Base-by-base conservation (phyloP, 805 yeast species). In the Candida yuanshanica region DNA sequence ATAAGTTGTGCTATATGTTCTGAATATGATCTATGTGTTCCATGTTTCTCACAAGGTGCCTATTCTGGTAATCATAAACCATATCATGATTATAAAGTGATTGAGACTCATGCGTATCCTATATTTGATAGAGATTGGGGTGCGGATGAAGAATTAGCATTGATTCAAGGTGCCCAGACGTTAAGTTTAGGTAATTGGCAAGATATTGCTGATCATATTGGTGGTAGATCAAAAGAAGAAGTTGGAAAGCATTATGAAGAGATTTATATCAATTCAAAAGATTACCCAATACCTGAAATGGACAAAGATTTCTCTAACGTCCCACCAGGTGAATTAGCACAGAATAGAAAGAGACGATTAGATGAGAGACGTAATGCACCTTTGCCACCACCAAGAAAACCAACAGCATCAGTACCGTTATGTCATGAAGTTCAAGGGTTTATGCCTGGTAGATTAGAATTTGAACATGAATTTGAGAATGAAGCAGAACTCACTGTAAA, bases 391-490 rank as follows among this genome's bases (percentile, higher is more conserved):
- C 90, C 89, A 39, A 78, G 81, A 46, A 93, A 91, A 59, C 88
- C 95, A 5, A 79, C 85, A 36, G 90, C 96, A 0, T 88, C 97
- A 7, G 91, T 85, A 7, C 99, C 99, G 0, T 74, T 93, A 43
- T 90, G 98, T 65, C 97, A 95, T 57, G 98, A 95, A 55, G 79
- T 93, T 46, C 98, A 93, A 61, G 97, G 96, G 3, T 93, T 81
- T 60, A 93, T 93, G 99, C 99, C 99, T 31, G 99, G 98, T 33
- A 78, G 99, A 56, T 68, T 93, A 46, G 99, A 93, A 62, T 93
- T 93, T 61, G 99, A 93, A 55, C 87, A 83, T 44, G 99, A 93
- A 60, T 89, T 85, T 31, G 99, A 93, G 59, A 93, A 93, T 55
- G 99, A 93, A 42, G 98, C 99, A 0, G 99, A 93, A 63, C 72